Evolutionary conservation across 371 early-diverging fungal genomes (phyloP).

Genomic region (Nosema muscidifuracis): DNA sequence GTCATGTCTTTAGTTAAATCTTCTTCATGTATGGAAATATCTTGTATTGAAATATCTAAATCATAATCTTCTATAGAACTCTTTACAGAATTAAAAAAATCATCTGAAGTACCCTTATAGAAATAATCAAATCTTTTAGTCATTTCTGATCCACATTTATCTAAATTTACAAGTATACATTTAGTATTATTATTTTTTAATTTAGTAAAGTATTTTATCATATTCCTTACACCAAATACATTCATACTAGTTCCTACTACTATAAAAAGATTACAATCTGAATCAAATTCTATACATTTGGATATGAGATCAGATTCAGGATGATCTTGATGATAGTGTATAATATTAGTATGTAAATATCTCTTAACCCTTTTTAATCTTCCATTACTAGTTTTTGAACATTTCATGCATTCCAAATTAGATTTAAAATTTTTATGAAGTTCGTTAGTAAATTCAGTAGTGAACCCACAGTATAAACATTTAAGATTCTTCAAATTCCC

Average conservation of each 20-base stretch:
- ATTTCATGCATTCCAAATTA: constrained; percentile 21
- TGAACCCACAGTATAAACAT: constrained; percentile 54
- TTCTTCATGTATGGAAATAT: neutral
- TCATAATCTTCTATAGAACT: neutral
- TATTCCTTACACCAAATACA: constrained; percentile 77
- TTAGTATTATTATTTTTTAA: constrained; percentile 24
- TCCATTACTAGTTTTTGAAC: constrained; percentile 67
- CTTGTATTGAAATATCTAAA: neutral
- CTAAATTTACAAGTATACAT: constrained; percentile 60
- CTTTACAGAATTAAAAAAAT: constrained; percentile 42
- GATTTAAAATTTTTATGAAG: constrained; percentile 8
- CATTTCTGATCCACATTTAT: constrained; percentile 50
- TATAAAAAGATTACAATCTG: constrained; percentile 71
- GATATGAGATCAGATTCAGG: constrained; percentile 65
- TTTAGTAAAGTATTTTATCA: constrained; percentile 70
- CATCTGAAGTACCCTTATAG: constrained; percentile 61
- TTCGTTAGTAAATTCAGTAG: constrained; percentile 33
- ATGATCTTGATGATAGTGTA: constrained; percentile 89
- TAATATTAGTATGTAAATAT: constrained; percentile 79
- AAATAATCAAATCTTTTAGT: constrained; percentile 59
- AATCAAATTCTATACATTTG: constrained; percentile 27
- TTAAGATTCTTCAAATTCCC: constrained; percentile 56
- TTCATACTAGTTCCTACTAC: constrained; percentile 94
- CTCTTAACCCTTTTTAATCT: constrained; percentile 68
- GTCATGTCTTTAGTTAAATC: too few relatives aligned